Percentiles rank a stretch among this genome's conserved stretches.
Evolutionary conservation across 768 basidiomycete genomes (phyloP).

Genomic region (Phylloporus scabripes): DNA sequence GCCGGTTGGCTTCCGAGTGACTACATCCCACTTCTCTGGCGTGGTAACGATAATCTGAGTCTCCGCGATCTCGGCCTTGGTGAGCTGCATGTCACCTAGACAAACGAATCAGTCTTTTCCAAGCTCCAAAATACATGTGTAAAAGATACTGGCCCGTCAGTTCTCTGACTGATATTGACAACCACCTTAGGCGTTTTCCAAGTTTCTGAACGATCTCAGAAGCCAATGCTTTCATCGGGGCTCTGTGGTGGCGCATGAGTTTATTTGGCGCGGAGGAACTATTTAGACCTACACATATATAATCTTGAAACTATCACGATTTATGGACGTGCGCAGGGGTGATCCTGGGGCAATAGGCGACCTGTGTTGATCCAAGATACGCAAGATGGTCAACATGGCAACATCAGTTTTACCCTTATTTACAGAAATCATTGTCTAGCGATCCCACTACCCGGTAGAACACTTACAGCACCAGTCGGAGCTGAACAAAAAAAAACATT

Average conservation of each 20-base stretch:
- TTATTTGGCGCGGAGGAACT: background rate
- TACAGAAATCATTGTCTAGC: constrained; percentile 3
- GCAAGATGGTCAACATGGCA: constrained; percentile 88
- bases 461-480: constrained; percentile 91
- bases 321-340: constrained; percentile 46
- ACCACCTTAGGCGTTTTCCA: constrained; percentile 84
- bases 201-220: constrained; percentile 94
- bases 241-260: no score
- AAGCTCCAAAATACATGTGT: background rate
- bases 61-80: constrained; percentile 86
- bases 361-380: constrained; percentile 74
- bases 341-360: constrained; percentile 24
- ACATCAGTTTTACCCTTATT: constrained; percentile 97
- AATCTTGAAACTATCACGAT: constrained; percentile 80
- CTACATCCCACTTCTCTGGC: constrained; percentile 99
- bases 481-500: constrained; percentile 46
- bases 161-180: constrained; percentile 81
- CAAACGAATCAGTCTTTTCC: background rate
- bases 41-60: constrained; percentile 99
- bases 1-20: constrained; percentile 93
- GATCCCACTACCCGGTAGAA: background rate
- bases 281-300: constrained; percentile 77
- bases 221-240: constrained; percentile 98
- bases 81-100: constrained; percentile 91
- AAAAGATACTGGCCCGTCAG: constrained; percentile 61